phyloP scores from a whole-genome alignment of 2,329 filamentous ascomycete genomes.

The Fusarium kyushuense region DNA sequence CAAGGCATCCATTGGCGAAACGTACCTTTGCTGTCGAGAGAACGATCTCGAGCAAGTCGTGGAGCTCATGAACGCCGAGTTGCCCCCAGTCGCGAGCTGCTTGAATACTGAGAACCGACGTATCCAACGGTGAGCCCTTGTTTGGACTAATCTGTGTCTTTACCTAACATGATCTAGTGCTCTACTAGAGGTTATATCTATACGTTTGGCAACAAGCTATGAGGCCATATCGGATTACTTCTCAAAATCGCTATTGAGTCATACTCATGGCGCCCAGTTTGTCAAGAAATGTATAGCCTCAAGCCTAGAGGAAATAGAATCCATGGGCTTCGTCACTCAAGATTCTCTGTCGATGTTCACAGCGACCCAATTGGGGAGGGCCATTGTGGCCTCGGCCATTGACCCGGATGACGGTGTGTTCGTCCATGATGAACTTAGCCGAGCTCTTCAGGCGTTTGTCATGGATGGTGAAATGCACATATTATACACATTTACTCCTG shows the following conservation, averaged over 20 bases:
- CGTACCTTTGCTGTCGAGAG: constrained; percentile 78
- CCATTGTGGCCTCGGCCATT: constrained; percentile 78
- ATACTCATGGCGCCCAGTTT: constrained; percentile 63
- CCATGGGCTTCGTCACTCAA: constrained; percentile 65
- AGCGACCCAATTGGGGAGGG: constrained; percentile 75
- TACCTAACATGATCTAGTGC: constrained; percentile 61
- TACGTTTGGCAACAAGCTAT: constrained; percentile 73
- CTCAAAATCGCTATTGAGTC: constrained; percentile 73
- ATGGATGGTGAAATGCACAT: constrained; percentile 86
- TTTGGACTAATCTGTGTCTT: not conserved
- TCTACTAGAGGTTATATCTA: constrained; percentile 76
- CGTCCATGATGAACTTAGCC: constrained; percentile 74
- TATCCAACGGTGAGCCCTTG: constrained; percentile 67
- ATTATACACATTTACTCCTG: constrained; percentile 80
- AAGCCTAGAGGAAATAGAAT: constrained; percentile 69
- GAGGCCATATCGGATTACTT: constrained; percentile 77
- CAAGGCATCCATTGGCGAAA: constrained; percentile 82
- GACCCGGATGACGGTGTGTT: constrained; percentile 82
- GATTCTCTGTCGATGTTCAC: constrained; percentile 65
- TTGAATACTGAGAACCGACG: constrained; percentile 74
- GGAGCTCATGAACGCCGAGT: constrained; percentile 77
- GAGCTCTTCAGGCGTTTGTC: constrained; percentile 77
- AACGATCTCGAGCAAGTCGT: constrained; percentile 76
- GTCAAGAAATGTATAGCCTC: constrained; percentile 67
- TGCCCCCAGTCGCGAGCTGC: constrained; percentile 77